Percentiles rank a stretch among this genome's conserved stretches.
Conservation (phyloP, 1,139 yeast species). For the Protomyces inouyei region DNA sequence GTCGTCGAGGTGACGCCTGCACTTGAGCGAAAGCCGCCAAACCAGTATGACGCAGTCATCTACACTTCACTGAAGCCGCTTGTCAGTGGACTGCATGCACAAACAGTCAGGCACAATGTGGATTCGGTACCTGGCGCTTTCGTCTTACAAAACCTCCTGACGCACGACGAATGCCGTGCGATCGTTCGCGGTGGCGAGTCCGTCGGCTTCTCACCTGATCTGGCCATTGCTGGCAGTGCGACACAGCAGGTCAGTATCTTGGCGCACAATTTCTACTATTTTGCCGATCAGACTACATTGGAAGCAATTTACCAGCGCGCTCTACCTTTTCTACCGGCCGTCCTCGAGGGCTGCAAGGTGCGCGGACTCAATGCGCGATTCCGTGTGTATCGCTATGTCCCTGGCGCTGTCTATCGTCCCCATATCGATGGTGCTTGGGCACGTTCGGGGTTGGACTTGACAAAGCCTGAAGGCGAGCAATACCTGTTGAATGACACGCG, state of each 20-base stretch:
- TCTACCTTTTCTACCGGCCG: conserved; percentile 9
- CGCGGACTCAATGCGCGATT: conserved; percentile 24
- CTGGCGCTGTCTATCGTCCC: conserved; percentile 25
- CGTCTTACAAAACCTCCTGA: conserved; percentile 6
- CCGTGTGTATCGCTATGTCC: conserved; percentile 22
- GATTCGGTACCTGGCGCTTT: conserved; percentile 23
- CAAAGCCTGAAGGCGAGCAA: conserved; percentile 15
- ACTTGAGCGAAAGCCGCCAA: conserved; percentile 17
- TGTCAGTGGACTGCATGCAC: not conserved
- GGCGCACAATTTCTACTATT: conserved; percentile 26
- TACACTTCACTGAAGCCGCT: conserved; percentile 10
- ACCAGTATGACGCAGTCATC: conserved; percentile 20
- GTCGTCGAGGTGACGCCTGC: conserved; percentile 22
- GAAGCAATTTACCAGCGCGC: conserved; percentile 4
- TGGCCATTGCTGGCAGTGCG: conserved; percentile 22
- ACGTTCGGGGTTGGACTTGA: conserved; percentile 14
- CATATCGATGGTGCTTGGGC: conserved; percentile 28
- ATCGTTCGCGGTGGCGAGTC: conserved; percentile 22
- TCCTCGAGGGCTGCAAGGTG: conserved; percentile 18
- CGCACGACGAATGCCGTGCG: conserved; percentile 4
- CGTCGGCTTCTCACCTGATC: conserved; percentile 19
- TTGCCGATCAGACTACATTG: conserved; percentile 6
- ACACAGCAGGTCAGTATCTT: conserved; percentile 18
- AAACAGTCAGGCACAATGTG: not conserved
- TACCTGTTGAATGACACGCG: conserved; percentile 17